Evolutionary conservation across 768 basidiomycete species (phyloP), one percentile per base, ranked within the genome.

Genomic region (Kwoniella sp.): DNA sequence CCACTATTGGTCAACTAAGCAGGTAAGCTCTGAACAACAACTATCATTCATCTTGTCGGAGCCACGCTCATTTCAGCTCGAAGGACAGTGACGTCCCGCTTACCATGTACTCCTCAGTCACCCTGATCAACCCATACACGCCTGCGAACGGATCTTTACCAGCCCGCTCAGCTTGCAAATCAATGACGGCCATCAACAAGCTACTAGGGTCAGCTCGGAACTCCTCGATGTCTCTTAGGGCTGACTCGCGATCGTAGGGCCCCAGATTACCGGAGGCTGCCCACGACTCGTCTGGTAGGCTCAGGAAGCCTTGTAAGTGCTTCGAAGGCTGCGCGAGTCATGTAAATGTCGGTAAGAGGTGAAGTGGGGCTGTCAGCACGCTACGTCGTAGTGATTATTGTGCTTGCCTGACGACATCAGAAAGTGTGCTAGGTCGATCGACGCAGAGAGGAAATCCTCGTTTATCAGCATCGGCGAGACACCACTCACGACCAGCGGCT

Each of bases 121-220:
- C 37, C 22, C 67, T 66, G n/a, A 55, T 56, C 52, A 70, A 30
- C 9, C 66, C 69, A 52, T 67, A 70, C 11, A 70, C 62, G 17
- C 69, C 69, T 9, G 69, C 69, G 31, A 70, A 70, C 9, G 57
- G 34, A 53, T 64, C 58, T 23, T 30, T 29, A 7, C 58, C 62
- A 1, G 20, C 50, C 8, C 25, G 41, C 31, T 70, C 69, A 23
- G 38, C 37, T 45, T 67, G 69, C 48, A 64, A 9, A 47, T 70
- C 69, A 23, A 70, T 70, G 9, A 67, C 66, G n/a, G 69, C 69
- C 25, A 70, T 28, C 37, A 70, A 28, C 28, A 70, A 55, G 34
- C 61, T 55, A 26, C 28, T 50, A 13, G 55, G 62, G 58, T 70
- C 69, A 11, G n/a, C 20, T 20, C 69, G 31, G 37, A 63, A 67